These are phyloP conservation scores for Globisporangium paddicum DNA, from an alignment of 352 stramenopile genomes.

Conservation along the genomic window DNA sequence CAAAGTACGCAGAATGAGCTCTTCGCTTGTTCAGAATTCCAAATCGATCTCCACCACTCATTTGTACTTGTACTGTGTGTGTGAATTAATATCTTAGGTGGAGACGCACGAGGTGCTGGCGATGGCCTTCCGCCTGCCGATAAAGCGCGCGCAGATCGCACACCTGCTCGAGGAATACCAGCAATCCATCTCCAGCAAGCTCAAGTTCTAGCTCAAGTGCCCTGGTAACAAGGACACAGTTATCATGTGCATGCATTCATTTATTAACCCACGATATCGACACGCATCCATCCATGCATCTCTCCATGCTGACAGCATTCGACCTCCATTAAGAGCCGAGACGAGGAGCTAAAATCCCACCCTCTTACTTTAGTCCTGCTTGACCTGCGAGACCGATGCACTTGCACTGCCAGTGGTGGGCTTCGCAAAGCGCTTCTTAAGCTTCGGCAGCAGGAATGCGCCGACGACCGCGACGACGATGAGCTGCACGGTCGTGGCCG, in stretches of 20 bases:
- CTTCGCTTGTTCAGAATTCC: no score
- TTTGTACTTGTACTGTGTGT: no score
- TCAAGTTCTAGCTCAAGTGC: not conserved
- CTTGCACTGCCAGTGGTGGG: not conserved
- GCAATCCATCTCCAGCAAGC: constrained; percentile 27
- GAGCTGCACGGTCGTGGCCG: constrained; percentile 63
- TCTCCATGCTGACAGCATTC: not conserved
- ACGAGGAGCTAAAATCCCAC: not conserved
- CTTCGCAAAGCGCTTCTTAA: constrained; percentile 63
- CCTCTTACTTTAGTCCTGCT: constrained; percentile 27
- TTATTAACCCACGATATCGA: no score
- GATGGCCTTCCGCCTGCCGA: constrained; percentile 47
- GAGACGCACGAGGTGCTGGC: constrained; percentile 52
- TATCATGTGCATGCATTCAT: no score
- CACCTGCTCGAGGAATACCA: constrained; percentile 46
- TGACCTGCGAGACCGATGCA: constrained; percentile 4
- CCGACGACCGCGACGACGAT: constrained; percentile 63
- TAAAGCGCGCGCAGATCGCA: constrained; percentile 53
- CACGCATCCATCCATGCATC: no score
- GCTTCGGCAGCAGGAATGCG: constrained; percentile 44
- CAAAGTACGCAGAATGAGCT: constrained; percentile 25
- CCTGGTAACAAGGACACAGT: no score
- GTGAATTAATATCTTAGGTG: constrained; percentile 22
- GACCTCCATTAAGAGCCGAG: not conserved
- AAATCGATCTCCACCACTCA: no score